Base-by-base conservation (phyloP, 208 protist species). In the Wallacemonas collosoma region DNA sequence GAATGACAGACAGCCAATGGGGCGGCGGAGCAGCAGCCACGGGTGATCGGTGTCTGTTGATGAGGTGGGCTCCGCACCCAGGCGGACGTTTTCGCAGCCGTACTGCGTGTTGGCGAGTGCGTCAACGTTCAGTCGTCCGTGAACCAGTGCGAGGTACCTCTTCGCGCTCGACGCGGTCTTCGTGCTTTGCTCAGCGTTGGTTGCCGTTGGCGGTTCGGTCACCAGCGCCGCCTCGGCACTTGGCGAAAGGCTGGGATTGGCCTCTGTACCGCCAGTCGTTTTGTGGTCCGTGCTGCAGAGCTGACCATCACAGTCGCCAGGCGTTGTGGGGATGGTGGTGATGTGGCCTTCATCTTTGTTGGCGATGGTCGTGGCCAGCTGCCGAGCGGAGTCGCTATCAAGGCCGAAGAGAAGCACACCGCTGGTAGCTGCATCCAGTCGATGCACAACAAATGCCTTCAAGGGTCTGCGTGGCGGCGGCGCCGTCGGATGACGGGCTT, bases 381-480 rank as follows among this genome's bases (percentile, higher is more conserved):
- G 64, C 1, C 83, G 76, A 5, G 91, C 86, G 17, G 77, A 79
- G 1, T 60, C 56, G 38, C 73, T 77, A 67, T 91, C 79, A 2
- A 96, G 71, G 2, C 76, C 89, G 44, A 95, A 97, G 7, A 95
- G 50, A 2, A 97, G 78, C 11, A 97, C 87, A 41, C 94, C 94
- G 70, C 90, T 95, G 36, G 94, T 97, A 4, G 83, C 83, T 0
- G 80, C 86, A 63, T 97, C 94, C 2, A 97, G 79, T 0, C 94
- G 85, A 65, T 97, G 94, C 51, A 95, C 90, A 0, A 94, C 91
- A 63, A 83, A 87, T 1, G 77, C 60, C 55, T 84, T 82, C 41
- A 89, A 56, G 0, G 54, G 12, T 36, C 11, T 47, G 47, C 36
- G 12, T 7, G 53, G 15, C 38, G 15, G 51, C 36, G 12, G 17